Conservation (phyloP, 176 grass and related monocot species). For the Oryza coarctata region DNA sequence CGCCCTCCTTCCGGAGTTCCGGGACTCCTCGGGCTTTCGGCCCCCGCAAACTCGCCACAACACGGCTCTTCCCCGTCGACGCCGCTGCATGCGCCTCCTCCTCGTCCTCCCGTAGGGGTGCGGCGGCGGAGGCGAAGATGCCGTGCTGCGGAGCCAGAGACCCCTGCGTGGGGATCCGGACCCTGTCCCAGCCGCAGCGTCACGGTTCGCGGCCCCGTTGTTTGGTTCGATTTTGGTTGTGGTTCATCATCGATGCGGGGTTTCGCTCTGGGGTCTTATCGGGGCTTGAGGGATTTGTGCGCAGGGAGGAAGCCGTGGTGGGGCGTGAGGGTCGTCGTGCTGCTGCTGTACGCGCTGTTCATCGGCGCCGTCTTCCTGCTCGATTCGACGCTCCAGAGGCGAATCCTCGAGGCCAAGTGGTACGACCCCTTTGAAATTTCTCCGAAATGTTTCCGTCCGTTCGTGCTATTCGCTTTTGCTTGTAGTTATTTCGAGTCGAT, state of each 20-base stretch:
- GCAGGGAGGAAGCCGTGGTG: constrained; percentile 25
- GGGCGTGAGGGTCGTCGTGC: neutral
- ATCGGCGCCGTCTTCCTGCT: constrained; percentile 11
- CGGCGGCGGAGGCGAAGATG: constrained; percentile 12
- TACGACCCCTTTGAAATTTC: neutral
- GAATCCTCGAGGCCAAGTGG: constrained; percentile 13
- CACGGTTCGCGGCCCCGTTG: neutral
- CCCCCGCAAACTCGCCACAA: too few species aligned
- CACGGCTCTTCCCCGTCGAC: neutral
- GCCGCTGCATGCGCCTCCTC: neutral
- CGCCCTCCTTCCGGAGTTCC: too few species aligned
- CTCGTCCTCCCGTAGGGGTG: neutral
- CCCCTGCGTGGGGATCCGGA: neutral
- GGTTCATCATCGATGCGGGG: neutral
- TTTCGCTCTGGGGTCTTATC: neutral
- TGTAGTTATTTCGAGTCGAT: neutral
- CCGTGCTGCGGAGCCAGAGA: neutral
- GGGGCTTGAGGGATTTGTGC: neutral
- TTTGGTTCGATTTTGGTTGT: constrained; percentile 9
- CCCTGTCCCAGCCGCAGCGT: neutral
- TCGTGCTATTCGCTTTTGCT: neutral
- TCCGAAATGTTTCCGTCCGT: too few species aligned
- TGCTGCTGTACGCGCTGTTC: constrained; percentile 17
- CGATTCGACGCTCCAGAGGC: neutral
- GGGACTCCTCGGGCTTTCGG: too few species aligned